Base-by-base conservation (phyloP, 306 rosid genomes). In the Cicer arietinum region DNA sequence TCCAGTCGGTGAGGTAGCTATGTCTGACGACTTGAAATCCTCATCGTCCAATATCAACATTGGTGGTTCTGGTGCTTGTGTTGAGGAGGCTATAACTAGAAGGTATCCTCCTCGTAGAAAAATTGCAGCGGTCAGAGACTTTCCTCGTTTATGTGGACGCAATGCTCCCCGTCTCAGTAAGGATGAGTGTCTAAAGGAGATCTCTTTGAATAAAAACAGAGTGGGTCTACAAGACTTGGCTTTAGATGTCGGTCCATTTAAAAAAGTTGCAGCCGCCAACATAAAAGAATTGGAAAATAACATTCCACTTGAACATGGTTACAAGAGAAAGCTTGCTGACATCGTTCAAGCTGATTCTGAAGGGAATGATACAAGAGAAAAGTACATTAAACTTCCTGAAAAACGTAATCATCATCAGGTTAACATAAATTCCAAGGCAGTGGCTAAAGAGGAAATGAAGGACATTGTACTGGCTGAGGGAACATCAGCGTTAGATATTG, bases 71-170 rank as follows among this genome's bases (percentile, higher is more conserved):
- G 51, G 63, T 76, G 78, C 74, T 77, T 82, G 77, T 70, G 47
- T 68, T 69, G 53, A 73, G 73, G 83, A 85, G 72, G 62, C 42
- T 64, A 48, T 60, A 25, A 71, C 78, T 50, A 79, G 77, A 86
- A 86, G 80, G 62, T 83, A 81, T 80, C 86, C 87, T 83, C 91
- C 91, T 52, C 87, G 79, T 73, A 87, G 92, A 82, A 82, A 56
- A 62, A 81, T 90, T 79, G 89, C 95, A 52, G 98, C 97, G 47
- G 42, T 80, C 58, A 85, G 98, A 74, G 80, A 84, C 75, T 90
- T 87, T 46, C 98, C 97, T 63, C 89, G 72, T 77, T 73, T 75
- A 8, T 94, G 98, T 58, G 96, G 98, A 74, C 85, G 81, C 59
- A 82, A 82, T 81, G 89, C 88, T 77, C 73, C 86, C 20, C 61